Conservation (phyloP, 257 asterid species). For the Nicotiana tomentosiformis region DNA sequence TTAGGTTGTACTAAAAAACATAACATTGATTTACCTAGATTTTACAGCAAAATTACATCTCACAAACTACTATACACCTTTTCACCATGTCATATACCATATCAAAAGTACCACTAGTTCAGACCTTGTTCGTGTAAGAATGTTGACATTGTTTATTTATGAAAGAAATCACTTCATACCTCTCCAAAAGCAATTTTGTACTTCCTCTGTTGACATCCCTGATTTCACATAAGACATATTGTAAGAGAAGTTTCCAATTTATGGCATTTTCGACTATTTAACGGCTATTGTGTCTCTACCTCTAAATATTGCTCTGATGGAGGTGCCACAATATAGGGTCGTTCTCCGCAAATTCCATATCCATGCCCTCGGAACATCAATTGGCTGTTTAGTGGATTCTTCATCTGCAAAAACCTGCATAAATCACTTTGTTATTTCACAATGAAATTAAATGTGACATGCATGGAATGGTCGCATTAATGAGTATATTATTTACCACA, state of each 20-base stretch:
- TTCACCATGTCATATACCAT: too few relatives aligned
- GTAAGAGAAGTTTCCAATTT: not conserved
- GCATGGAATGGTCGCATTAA: not conserved
- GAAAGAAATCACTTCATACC: constrained; percentile 18
- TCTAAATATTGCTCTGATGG: constrained; percentile 22
- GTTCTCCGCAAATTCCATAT: constrained; percentile 15
- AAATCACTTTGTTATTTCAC: not conserved
- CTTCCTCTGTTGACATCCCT: constrained; percentile 26
- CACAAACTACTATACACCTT: too few relatives aligned
- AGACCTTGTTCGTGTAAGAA: not conserved
- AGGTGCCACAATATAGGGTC: constrained; percentile 25
- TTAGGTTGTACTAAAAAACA: too few relatives aligned
- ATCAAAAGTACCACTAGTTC: not conserved
- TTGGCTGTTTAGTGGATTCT: constrained; percentile 24
- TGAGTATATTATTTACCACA: not conserved
- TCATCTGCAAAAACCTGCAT: constrained; percentile 37
- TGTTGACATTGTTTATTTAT: not conserved
- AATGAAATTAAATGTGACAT: not conserved
- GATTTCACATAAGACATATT: not conserved
- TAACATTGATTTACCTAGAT: too few relatives aligned
- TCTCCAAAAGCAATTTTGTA: constrained; percentile 19
- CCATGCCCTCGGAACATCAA: constrained; percentile 18
- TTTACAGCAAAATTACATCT: too few relatives aligned
- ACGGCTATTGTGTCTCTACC: constrained; percentile 17
- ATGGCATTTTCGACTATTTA: not conserved